Evolutionary conservation across 257 asterid genomes (phyloP), one percentile per base, ranked within the genome.

Genomic region (Gardenia jasminoides): DNA sequence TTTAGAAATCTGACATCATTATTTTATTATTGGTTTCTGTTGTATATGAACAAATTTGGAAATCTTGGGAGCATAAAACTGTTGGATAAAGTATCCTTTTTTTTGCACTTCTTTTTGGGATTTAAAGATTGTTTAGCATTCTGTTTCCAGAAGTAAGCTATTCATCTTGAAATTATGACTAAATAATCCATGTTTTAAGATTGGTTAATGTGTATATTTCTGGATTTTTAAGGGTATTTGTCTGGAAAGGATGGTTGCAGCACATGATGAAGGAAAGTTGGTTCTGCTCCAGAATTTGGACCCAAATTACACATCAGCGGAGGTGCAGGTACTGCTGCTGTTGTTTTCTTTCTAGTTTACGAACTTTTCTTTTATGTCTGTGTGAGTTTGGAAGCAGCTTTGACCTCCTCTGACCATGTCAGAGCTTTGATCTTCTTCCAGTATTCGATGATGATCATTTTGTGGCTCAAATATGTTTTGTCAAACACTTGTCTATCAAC

Each of bases 271-370:
- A 70, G 89, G 94, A 65, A 81, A 77, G 41, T 85, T 94, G 79
- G 83, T 91, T 82, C 83, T 91, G 78, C 88, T 94, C 74, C 90
- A 84, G 84, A 94, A 94, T 86, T 83, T 94, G 85, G 89, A 90
- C 83, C 96, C 97, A 33, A 82, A 79, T 54, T 92, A 87, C 81
- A 88, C 97, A 67, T 94, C 98, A 13, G 94, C 85, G 83, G 98
- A 94, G 67, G 97, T 92, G 24, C 93, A 91, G 98, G 98, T 92
- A 83, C 83, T 82, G 43, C 50, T 28, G 36, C 28, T 31, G 52
- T n/a, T 44, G 24, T 41, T 8, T 64, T 52, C 12, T 11, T n/a
- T 72, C 3, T 22, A 12, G 15, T 22, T 41, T 79, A 17, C 5
- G 4, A 52, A 41, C 20, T 50, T 16, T 50, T 28, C 11, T 48